phyloP scores from a whole-genome alignment of 2,329 filamentous ascomycete genomes.

The Periconia digitata region DNA sequence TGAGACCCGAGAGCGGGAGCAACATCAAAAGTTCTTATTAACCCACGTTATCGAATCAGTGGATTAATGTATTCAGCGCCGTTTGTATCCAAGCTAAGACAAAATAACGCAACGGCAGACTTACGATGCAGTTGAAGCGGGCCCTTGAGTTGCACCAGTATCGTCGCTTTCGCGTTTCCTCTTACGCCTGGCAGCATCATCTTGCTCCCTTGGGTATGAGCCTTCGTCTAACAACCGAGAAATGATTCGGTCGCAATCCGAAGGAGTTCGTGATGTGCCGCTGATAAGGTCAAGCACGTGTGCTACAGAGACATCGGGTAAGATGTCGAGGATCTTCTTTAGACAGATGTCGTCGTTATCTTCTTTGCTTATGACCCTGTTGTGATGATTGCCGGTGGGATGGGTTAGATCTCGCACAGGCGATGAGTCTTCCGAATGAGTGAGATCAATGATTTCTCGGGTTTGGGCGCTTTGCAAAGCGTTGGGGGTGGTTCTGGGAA shows the following conservation, averaged over 20 bases:
- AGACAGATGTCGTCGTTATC: slow-evolving; percentile 28
- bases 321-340: slow-evolving; percentile 34
- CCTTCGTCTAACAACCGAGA: slow-evolving; percentile 32
- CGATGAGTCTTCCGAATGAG: slow-evolving; percentile 17
- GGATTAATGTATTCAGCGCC: no score
- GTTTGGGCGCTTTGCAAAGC: not conserved
- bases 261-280: slow-evolving; percentile 22
- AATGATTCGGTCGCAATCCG: slow-evolving; percentile 31
- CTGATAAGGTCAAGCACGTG: slow-evolving; percentile 31
- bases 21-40: no score
- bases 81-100: no score
- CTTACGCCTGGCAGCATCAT: slow-evolving; percentile 30
- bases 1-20: no score
- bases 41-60: no score
- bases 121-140: no score
- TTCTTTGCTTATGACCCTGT: not conserved
- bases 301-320: slow-evolving; percentile 37
- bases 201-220: slow-evolving; percentile 37
- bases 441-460: slow-evolving; percentile 19
- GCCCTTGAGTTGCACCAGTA: no score
- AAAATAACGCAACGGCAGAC: not conserved
- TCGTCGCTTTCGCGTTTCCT: slow-evolving; percentile 32
- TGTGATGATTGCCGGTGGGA: slow-evolving; percentile 7
- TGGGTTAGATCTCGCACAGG: slow-evolving; percentile 7
- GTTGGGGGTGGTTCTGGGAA: not conserved